Evolutionary conservation across 352 stramenopile species (phyloP).

Genomic region (Globisporangium cederbergense): DNA sequence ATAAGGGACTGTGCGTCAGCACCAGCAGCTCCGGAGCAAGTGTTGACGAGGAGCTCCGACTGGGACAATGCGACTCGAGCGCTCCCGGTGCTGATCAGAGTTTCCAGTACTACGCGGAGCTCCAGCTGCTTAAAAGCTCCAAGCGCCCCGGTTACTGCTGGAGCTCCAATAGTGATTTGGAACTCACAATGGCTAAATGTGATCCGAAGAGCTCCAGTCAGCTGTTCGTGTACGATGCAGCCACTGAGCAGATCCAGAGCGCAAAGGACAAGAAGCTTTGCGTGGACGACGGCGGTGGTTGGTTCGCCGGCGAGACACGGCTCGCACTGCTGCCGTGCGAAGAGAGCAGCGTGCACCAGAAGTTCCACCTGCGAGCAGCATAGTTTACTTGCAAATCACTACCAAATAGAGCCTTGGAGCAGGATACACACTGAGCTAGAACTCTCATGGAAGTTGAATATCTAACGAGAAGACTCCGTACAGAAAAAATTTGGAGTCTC

Average conservation of each 20-base stretch:
- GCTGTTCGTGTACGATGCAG: conserved; percentile 7
- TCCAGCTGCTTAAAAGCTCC: conserved; percentile 2
- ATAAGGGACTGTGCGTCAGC: conserved; percentile 10
- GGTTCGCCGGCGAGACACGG: conserved; percentile 7
- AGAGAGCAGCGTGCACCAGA: conserved; percentile 7
- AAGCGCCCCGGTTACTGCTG: conserved; percentile 7
- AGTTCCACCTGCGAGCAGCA: conserved; percentile 7
- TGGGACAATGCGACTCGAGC: conserved; percentile 2
- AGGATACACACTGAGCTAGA: too few species aligned
- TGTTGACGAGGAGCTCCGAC: not conserved
- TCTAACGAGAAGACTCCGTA: too few species aligned
- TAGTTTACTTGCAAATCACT: not conserved
- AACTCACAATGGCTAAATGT: conserved; percentile 6
- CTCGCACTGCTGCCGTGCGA: conserved; percentile 9
- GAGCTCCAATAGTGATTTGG: conserved; percentile 6
- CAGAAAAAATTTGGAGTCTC: too few species aligned
- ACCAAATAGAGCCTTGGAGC: too few species aligned
- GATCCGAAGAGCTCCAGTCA: conserved; percentile 1
- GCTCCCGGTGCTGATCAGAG: not conserved
- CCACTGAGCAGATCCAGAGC: not conserved
- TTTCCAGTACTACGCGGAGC: conserved; percentile 12
- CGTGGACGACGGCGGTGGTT: conserved; percentile 14
- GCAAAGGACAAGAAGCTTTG: conserved; percentile 1
- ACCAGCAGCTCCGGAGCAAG: not conserved
- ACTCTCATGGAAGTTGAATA: too few species aligned